Evolutionary conservation across 169 alveolate genomes (phyloP).

Genomic region (Amoebophrya sp.): DNA sequence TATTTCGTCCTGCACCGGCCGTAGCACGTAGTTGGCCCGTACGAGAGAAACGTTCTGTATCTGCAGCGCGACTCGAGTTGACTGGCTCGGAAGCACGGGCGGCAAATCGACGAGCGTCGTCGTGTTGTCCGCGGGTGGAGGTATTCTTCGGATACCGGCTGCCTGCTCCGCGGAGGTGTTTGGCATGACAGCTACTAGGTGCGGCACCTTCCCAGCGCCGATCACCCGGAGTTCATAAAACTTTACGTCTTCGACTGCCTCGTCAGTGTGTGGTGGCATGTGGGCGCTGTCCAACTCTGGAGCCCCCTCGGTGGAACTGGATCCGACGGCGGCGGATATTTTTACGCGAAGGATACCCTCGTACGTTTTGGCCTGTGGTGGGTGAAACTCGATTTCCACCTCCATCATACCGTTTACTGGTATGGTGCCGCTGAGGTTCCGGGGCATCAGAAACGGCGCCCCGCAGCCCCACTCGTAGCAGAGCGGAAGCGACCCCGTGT

Average conservation of each 20-base stretch:
- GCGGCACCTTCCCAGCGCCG: background rate
- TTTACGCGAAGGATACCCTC: background rate
- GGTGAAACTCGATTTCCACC: background rate
- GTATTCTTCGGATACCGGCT: too few relatives aligned
- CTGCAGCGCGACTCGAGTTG: background rate
- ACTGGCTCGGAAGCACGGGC: background rate
- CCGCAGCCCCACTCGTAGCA: background rate
- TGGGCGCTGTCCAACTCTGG: too few relatives aligned
- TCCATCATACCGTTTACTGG: background rate
- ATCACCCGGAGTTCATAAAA: slow-evolving; percentile 1
- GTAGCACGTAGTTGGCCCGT: background rate
- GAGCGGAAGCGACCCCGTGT: slow-evolving; percentile 11
- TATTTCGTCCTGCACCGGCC: background rate
- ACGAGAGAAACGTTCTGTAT: background rate
- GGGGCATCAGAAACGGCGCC: background rate
- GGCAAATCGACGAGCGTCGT: too few relatives aligned
- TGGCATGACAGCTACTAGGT: background rate
- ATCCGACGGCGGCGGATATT: too few relatives aligned
- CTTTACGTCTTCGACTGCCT: background rate
- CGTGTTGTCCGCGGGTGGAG: too few relatives aligned
- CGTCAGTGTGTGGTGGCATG: background rate
- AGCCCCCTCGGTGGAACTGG: too few relatives aligned
- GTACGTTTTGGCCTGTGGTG: background rate
- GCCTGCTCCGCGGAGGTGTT: too few relatives aligned
- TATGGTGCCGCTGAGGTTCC: background rate